Conservation (phyloP, 2,329 filamentous ascomycete species). For the Fusarium sp. region DNA sequence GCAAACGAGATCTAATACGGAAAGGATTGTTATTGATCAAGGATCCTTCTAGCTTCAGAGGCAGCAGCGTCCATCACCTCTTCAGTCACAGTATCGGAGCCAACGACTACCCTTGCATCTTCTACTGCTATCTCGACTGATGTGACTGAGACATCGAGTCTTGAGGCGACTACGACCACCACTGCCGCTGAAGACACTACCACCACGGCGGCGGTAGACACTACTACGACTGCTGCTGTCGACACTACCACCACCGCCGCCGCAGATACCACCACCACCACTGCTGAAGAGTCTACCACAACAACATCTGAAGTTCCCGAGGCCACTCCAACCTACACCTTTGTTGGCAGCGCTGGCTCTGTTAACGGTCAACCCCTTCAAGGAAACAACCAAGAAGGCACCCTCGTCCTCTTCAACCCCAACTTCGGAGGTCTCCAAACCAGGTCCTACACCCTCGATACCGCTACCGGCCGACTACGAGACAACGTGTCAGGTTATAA, state of each 20-base stretch:
- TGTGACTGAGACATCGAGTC: not conserved
- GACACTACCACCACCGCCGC: not conserved
- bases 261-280: not conserved
- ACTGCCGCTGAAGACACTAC: not conserved
- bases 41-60: not conserved
- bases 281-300: not conserved
- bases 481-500: not conserved
- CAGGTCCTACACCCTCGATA: not conserved
- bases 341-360: not conserved
- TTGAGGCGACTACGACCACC: not conserved
- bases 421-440: not conserved
- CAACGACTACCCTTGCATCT: not conserved
- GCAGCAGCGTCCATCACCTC: accelerated
- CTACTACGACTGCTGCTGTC: not conserved
- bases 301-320: not conserved
- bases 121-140: not conserved
- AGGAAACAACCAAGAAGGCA: not conserved
- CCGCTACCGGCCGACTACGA: accelerated
- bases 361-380: not conserved
- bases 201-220: not conserved
- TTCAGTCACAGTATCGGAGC: not conserved
- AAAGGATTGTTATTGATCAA: not conserved
- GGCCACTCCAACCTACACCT: not conserved
- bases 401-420: not conserved
- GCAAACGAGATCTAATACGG: accelerated